These are phyloP conservation scores for Amyloporia xantha DNA, from an alignment of 768 basidiomycete genomes.

Conservation along the genomic window DNA sequence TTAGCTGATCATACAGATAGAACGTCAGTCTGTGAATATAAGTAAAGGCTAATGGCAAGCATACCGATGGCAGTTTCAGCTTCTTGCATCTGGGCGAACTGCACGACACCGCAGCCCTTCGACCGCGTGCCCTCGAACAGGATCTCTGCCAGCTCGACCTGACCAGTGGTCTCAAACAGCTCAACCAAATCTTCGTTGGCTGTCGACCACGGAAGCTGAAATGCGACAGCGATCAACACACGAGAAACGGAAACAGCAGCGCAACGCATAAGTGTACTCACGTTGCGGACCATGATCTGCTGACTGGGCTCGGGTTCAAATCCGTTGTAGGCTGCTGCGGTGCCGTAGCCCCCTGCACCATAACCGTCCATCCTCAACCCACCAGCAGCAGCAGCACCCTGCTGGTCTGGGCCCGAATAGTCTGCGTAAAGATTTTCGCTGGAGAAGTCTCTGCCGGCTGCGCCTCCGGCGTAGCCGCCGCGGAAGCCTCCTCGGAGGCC, in stretches of 20 bases:
- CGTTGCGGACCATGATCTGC: constrained; percentile 98
- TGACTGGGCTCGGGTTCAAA: constrained; percentile 77
- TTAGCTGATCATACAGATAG: constrained; percentile 47
- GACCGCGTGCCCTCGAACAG: constrained; percentile 87
- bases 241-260: neutral
- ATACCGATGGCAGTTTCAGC: constrained; percentile 91
- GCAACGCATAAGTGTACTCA: constrained; percentile 38
- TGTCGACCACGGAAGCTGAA: constrained; percentile 94
- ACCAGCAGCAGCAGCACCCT: constrained; percentile 30
- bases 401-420: constrained; percentile 83
- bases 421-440: constrained; percentile 89
- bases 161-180: constrained; percentile 95
- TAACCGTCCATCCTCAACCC: constrained; percentile 31
- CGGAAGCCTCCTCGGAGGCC: constrained; percentile 46
- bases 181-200: constrained; percentile 98
- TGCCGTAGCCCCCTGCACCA: constrained; percentile 29
- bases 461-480: constrained; percentile 51
- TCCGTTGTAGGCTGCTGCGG: constrained; percentile 38
- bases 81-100: constrained; percentile 81
- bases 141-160: constrained; percentile 92
- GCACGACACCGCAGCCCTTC: constrained; percentile 94
- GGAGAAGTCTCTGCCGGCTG: constrained; percentile 59
- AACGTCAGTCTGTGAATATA: neutral
- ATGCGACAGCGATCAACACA: neutral
- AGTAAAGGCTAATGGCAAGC: constrained; percentile 17